A percentile compares a stretch with the other conserved stretches of the same genome.
Evolutionary conservation across 2,329 filamentous ascomycete genomes (phyloP).

Genomic region (Chalaropsis ovoidea): DNA sequence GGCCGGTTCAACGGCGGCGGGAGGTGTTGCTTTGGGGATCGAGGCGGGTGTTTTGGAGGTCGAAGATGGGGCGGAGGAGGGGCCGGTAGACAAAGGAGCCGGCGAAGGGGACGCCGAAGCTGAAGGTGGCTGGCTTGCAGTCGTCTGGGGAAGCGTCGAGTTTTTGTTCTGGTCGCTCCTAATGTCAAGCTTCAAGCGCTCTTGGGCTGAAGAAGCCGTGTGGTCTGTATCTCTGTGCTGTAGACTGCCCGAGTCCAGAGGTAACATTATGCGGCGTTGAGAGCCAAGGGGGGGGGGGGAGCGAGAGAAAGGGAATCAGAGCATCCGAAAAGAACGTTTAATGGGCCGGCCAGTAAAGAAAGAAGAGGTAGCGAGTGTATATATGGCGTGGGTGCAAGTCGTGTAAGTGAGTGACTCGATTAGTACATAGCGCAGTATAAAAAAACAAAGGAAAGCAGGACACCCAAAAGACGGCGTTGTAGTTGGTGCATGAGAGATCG

Average conservation of each 20-base stretch:
- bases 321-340: not conserved
- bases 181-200: not conserved
- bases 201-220: not conserved
- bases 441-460: not conserved
- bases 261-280: conserved; percentile 9
- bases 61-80: not conserved
- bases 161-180: not conserved
- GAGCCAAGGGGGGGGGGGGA: not conserved
- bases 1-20: not conserved
- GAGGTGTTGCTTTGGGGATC: not conserved
- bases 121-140: not conserved
- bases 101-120: not conserved
- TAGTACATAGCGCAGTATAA: not conserved
- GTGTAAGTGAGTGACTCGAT: not conserved
- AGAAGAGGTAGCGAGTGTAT: not conserved
- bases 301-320: not conserved
- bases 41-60: not conserved
- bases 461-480: not conserved
- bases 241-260: not conserved
- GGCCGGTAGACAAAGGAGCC: not conserved
- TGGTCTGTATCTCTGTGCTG: not conserved
- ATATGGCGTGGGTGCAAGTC: too few relatives aligned
- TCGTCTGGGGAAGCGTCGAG: not conserved
- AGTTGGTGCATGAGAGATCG: conserved; percentile 2
- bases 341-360: conserved; percentile 3